Percentiles rank a stretch among this genome's conserved stretches.
Evolutionary conservation across 495 filamentous ascomycete species (phyloP).

Genomic region (Trypethelium eluteriae): DNA sequence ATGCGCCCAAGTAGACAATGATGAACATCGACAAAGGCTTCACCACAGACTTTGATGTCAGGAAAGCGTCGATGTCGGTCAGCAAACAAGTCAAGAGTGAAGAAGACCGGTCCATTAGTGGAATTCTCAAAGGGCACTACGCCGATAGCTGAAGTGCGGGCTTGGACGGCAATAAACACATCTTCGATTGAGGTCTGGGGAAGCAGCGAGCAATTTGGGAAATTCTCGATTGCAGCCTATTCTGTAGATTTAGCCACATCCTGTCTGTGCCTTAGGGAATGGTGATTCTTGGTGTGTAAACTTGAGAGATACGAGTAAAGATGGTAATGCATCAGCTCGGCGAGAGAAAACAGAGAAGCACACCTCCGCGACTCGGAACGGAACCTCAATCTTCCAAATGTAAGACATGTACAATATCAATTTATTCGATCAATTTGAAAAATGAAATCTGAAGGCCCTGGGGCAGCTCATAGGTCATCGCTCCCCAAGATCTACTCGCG

Average conservation of each 20-base stretch:
- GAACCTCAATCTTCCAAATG: too few species aligned
- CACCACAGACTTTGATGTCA: conserved; percentile 65
- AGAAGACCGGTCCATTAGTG: conserved; percentile 82
- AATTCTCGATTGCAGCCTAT: conserved; percentile 31
- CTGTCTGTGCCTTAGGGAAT: neutral
- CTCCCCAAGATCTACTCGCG: too few species aligned
- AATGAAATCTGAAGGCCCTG: too few species aligned
- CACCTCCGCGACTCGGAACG: too few species aligned
- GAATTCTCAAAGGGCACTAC: conserved; percentile 96
- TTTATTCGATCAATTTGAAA: too few species aligned
- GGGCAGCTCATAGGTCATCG: too few species aligned
- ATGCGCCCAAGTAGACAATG: conserved; percentile 65
- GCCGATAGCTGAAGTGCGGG: conserved; percentile 52
- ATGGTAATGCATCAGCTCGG: too few species aligned
- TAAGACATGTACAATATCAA: too few species aligned
- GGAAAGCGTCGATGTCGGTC: conserved; percentile 53
- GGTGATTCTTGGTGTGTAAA: too few species aligned
- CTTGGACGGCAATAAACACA: conserved; percentile 72
- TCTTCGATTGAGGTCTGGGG: conserved; percentile 47
- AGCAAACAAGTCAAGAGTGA: conserved; percentile 80
- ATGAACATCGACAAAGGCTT: conserved; percentile 75
- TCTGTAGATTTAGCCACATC: neutral
- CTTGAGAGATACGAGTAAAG: too few species aligned
- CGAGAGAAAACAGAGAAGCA: too few species aligned
- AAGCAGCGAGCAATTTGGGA: conserved; percentile 23